Conservation (phyloP, 345 rosid species). For the Pseudoturritis turrita region DNA sequence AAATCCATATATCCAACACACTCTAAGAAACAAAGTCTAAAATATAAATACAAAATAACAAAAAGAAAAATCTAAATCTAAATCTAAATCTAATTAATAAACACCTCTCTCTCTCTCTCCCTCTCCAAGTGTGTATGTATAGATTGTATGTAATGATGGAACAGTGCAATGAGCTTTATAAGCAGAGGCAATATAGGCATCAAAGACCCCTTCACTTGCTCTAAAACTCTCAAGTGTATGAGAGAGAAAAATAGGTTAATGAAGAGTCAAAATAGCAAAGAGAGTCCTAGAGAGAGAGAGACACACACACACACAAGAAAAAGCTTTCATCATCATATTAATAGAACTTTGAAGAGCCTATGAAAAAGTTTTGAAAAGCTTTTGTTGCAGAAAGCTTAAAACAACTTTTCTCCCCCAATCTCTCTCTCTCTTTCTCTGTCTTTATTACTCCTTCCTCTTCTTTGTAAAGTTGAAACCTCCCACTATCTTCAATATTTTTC, state of each 20-base stretch:
- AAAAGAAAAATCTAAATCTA: constrained; percentile 31
- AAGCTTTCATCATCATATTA: constrained; percentile 32
- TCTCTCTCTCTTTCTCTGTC: constrained; percentile 22
- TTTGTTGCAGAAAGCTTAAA: constrained; percentile 62
- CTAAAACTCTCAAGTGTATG: constrained; percentile 22
- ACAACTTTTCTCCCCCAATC: constrained; percentile 35
- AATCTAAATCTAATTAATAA: constrained; percentile 16
- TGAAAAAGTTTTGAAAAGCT: constrained; percentile 49
- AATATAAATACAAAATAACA: constrained; percentile 34
- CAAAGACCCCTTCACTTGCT: constrained; percentile 19
- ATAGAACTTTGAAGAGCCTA: constrained; percentile 28
- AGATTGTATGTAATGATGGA: constrained; percentile 28
- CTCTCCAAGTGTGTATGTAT: constrained; percentile 19
- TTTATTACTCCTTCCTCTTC: constrained; percentile 14
- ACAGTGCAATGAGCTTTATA: constrained; percentile 33
- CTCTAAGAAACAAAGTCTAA: constrained; percentile 33
- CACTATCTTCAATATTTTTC: constrained; percentile 33
- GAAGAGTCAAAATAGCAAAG: constrained; percentile 21
- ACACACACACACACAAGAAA: constrained; percentile 13
- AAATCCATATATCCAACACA: constrained; percentile 22
- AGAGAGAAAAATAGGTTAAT: constrained; percentile 18
- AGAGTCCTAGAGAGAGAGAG: constrained; percentile 16
- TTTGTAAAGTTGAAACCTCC: constrained; percentile 60
- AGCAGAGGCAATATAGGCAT: constrained; percentile 23
- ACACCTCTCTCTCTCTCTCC: neutral